Evolutionary conservation across 345 rosid genomes (phyloP), one percentile per base, ranked within the genome.

Genomic region (Eucalyptus virginea): DNA sequence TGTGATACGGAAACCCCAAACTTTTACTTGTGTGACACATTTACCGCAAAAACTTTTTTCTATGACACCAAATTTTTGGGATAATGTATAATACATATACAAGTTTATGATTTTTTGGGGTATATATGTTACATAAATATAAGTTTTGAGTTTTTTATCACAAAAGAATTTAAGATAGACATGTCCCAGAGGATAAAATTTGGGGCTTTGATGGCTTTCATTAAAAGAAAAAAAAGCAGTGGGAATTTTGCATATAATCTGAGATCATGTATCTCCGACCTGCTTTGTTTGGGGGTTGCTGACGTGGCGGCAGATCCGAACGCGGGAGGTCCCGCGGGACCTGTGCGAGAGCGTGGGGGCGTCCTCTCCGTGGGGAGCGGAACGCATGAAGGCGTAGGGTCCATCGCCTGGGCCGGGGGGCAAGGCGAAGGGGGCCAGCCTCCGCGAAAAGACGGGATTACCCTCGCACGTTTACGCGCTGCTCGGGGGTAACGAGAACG

Each of bases 31-130:
- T 3, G 1, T 8, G 11, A 8, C 1, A 21, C 1, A 52, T 52
- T 52, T 52, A 19, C 5, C 1, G 2, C 2, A 52, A 52, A 52
- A 52, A 17, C 3, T 1, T 13, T 4, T 1, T 8, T 19, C 1
- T 19, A 4, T 21, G 26, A 21, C 4, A 52, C 1, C 5, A 19
- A 52, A 21, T 4, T 52, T 49, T 52, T 52, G 1, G 58, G 1
- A 52, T 52, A 8, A 52, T 52, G 5, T 21, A 4, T 52, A 1
- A 21, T 52, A 52, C 0, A 9, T 0, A 52, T 52, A 52, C 2
- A 21, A 52, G 4, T 8, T 52, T 52, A 52, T 52, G 26, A 19
- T 52, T 52, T 52, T 19, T 19, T 19, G 1, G 4, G 9, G 2
- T 52, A 52, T 19, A 3, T 21, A 4, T 52, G 2, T 19, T 8